Conservation (phyloP, 129 eudicot genomes). For the Ambrosia trifida region DNA sequence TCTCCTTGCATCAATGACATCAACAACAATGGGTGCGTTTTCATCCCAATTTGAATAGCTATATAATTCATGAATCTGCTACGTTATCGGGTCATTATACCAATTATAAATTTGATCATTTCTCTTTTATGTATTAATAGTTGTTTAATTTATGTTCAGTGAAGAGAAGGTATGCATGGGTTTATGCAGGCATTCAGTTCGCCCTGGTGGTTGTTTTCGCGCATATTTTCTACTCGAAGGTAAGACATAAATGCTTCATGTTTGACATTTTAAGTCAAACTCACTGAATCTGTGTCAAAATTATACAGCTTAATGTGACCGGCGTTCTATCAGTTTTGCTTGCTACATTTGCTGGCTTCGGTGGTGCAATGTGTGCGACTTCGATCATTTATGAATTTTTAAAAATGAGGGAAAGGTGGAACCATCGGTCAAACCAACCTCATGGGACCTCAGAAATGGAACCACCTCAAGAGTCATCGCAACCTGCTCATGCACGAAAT, state of each 20-base stretch:
- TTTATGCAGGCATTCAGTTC: conserved; percentile 84
- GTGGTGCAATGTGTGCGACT: conserved; percentile 82
- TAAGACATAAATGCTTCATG: conserved; percentile 15
- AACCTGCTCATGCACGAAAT: conserved; percentile 31
- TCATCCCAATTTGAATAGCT: conserved; percentile 6
- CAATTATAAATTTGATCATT: neutral
- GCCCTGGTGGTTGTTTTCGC: conserved; percentile 75
- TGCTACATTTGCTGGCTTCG: conserved; percentile 91
- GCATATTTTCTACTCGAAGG: conserved; percentile 78
- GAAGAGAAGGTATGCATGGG: conserved; percentile 69
- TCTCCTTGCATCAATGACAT: conserved; percentile 96
- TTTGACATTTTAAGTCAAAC: conserved; percentile 21
- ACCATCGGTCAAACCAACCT: conserved; percentile 36
- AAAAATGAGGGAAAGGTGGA: conserved; percentile 54
- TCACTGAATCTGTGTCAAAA: conserved; percentile 13
- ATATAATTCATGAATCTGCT: too few relatives aligned
- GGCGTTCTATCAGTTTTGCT: conserved; percentile 81
- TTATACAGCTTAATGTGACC: conserved; percentile 61
- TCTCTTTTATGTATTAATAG: conserved; percentile 1
- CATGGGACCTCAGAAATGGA: conserved; percentile 20
- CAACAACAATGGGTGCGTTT: conserved; percentile 93
- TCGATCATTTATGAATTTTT: conserved; percentile 54
- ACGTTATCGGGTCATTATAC: too few relatives aligned
- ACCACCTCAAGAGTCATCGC: conserved; percentile 37
- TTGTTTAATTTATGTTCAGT: conserved; percentile 46